phyloP scores from a whole-genome alignment of 805 yeast genomes.

The Wickerhamomyces strasburgensis region DNA sequence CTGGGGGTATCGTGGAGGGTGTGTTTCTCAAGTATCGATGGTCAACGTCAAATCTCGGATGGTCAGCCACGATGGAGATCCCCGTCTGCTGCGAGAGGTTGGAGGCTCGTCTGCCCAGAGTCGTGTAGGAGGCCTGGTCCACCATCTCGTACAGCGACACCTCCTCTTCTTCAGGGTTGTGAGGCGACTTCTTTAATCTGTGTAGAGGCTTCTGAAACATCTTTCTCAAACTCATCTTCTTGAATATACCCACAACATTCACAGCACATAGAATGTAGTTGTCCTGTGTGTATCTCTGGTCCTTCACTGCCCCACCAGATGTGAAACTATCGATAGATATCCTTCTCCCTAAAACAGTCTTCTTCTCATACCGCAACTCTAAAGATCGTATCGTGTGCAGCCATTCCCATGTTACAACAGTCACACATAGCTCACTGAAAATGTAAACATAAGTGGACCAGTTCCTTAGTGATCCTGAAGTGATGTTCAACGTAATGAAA shows the following conservation, averaged over 20 bases:
- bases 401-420: conserved; percentile 66
- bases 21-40: conserved; percentile 24
- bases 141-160: conserved; percentile 13
- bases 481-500: conserved; percentile 34
- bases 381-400: conserved; percentile 46
- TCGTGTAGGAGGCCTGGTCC: background rate
- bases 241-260: conserved; percentile 15
- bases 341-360: conserved; percentile 60
- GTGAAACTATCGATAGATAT: conserved; percentile 41
- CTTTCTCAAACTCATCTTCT: background rate
- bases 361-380: conserved; percentile 45
- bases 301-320: conserved; percentile 7
- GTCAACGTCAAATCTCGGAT: conserved; percentile 25
- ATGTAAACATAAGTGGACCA: conserved; percentile 46
- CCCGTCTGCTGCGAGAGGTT: conserved; percentile 12
- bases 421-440: conserved; percentile 44
- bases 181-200: too few species aligned
- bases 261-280: conserved; percentile 18
- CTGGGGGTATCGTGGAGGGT: conserved; percentile 19
- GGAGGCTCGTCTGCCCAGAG: conserved; percentile 4
- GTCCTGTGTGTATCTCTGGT: conserved; percentile 2
- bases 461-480: conserved; percentile 35
- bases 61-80: conserved; percentile 20
- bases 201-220: too few species aligned
- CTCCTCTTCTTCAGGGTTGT: conserved; percentile 2